A percentile compares a stretch with the other conserved stretches of the same genome.
Evolutionary conservation across 2,329 filamentous ascomycete genomes (phyloP).

Genomic region (Ophiostoma angusticollis): DNA sequence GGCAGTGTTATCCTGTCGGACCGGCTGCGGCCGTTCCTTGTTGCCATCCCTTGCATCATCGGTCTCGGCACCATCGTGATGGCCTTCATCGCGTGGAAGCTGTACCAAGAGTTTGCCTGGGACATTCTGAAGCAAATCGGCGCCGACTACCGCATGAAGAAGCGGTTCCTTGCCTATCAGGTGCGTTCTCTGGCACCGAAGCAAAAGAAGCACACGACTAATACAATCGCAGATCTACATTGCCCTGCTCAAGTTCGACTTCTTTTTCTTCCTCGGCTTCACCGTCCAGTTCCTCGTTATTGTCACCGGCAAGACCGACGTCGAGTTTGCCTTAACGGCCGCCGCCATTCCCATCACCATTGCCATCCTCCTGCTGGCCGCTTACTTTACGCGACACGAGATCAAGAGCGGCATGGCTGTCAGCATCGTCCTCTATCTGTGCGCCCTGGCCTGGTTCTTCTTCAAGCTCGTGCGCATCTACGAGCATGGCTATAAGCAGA

Average conservation of each 20-base stretch:
- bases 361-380: slow-evolving; percentile 71
- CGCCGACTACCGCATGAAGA: slow-evolving; percentile 92
- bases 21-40: slow-evolving; percentile 59
- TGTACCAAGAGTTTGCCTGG: slow-evolving; percentile 98
- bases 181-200: too few relatives aligned
- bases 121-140: slow-evolving; percentile 99
- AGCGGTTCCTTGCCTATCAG: slow-evolving; percentile 92
- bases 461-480: slow-evolving; percentile 99
- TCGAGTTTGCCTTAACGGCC: slow-evolving; percentile 77
- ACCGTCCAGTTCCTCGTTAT: slow-evolving; percentile 96
- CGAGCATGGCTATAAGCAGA: slow-evolving; percentile 40
- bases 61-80: slow-evolving; percentile 61
- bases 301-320: slow-evolving; percentile 53
- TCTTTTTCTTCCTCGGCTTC: slow-evolving; percentile 99
- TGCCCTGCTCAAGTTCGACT: slow-evolving; percentile 94
- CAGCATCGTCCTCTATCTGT: slow-evolving; percentile 77
- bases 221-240: slow-evolving; percentile 99
- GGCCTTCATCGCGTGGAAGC: slow-evolving; percentile 74
- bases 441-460: slow-evolving; percentile 84
- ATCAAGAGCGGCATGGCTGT: slow-evolving; percentile 63
- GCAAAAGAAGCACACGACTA: too few relatives aligned
- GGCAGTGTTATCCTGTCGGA: slow-evolving; percentile 45
- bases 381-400: slow-evolving; percentile 74
- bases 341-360: slow-evolving; percentile 88
- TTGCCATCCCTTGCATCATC: slow-evolving; percentile 77